Conservation (phyloP, 176 grass and related monocot species). For the Triticum turgidum region DNA sequence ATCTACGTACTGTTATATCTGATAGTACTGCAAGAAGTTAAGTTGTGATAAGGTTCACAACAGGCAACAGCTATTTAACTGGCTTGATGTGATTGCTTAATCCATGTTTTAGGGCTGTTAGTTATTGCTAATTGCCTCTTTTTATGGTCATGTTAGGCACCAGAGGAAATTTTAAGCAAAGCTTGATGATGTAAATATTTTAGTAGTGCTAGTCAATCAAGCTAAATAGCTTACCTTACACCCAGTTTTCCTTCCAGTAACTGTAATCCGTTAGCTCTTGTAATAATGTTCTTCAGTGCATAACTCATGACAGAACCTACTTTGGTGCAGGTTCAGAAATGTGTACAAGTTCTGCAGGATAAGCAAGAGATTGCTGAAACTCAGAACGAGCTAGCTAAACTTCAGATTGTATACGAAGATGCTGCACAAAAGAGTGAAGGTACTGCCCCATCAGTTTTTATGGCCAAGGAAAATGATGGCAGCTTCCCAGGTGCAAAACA, state of each 20-base stretch:
- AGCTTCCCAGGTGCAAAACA: slow-evolving; percentile 42
- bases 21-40: neutral
- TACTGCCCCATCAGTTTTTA: slow-evolving; percentile 42
- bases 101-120: neutral
- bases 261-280: neutral
- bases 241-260: neutral
- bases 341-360: slow-evolving; percentile 75
- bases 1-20: neutral
- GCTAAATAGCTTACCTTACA: neutral
- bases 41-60: slow-evolving; percentile 1
- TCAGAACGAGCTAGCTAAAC: slow-evolving; percentile 76
- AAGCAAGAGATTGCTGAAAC: slow-evolving; percentile 79
- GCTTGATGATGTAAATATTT: neutral
- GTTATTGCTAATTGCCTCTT: neutral
- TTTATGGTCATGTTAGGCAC: neutral
- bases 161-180: neutral
- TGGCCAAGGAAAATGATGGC: slow-evolving; percentile 53
- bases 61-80: neutral
- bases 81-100: neutral
- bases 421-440: slow-evolving; percentile 56
- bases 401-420: slow-evolving; percentile 70
- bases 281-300: neutral
- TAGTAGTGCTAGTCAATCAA: neutral
- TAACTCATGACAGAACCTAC: neutral
- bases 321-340: slow-evolving; percentile 76